These are phyloP conservation scores for Penicillium malachiteum DNA, from an alignment of 495 filamentous ascomycete genomes.

Conservation along the genomic window DNA sequence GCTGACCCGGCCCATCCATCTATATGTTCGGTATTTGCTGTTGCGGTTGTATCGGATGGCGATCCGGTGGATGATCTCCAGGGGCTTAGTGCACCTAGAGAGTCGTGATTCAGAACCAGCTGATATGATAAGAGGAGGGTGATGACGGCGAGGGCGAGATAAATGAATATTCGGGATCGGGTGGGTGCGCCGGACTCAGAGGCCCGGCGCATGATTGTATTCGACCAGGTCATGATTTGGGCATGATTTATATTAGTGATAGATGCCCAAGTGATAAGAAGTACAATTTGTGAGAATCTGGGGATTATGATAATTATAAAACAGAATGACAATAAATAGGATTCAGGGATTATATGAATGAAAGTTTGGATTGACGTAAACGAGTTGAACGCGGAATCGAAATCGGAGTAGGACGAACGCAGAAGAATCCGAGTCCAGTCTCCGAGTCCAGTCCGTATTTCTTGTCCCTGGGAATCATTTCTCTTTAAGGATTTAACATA, in stretches of 20 bases:
- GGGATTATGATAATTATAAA: background rate
- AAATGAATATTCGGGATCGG: slow-evolving; percentile 16
- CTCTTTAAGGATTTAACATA: no score
- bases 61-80: background rate
- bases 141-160: slow-evolving; percentile 14
- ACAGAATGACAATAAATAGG: background rate
- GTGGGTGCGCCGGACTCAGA: slow-evolving; percentile 5
- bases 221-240: slow-evolving; percentile 10
- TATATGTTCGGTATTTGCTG: background rate
- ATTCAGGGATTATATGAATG: no score
- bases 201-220: background rate
- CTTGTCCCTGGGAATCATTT: no score
- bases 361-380: background rate
- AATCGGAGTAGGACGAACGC: no score
- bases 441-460: no score
- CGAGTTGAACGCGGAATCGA: no score
- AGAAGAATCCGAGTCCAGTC: no score
- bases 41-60: background rate
- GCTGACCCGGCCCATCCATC: background rate
- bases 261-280: background rate
- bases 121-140: slow-evolving; percentile 24
- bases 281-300: background rate
- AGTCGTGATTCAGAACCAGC: slow-evolving; percentile 19
- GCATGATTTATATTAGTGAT: background rate
- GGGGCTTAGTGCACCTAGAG: slow-evolving; percentile 1